Percentiles rank a stretch among this genome's conserved stretches.
Evolutionary conservation across 768 basidiomycete genomes (phyloP).

Genomic region (Postia placenta): DNA sequence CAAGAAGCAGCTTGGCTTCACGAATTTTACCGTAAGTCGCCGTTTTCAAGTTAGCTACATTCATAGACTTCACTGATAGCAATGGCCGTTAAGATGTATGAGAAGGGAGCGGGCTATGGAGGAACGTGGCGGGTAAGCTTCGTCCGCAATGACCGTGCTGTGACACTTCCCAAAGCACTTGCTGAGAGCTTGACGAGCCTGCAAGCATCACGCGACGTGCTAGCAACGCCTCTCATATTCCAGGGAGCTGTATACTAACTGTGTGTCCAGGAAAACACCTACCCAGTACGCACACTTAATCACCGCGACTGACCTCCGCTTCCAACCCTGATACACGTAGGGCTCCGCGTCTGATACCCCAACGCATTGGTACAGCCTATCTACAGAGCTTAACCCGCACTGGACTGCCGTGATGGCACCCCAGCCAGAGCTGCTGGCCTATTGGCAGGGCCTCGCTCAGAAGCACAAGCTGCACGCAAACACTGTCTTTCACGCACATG

Average conservation of each 20-base stretch:
- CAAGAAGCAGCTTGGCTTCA: slow-evolving; percentile 23
- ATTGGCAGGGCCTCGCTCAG: slow-evolving; percentile 18
- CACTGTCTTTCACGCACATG: slow-evolving; percentile 21
- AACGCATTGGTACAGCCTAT: slow-evolving; percentile 23
- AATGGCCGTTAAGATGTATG: slow-evolving; percentile 24
- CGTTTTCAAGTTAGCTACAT: not conserved
- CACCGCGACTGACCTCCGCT: not conserved
- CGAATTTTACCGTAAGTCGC: slow-evolving; percentile 25
- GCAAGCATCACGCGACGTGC: no score
- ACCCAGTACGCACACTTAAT: slow-evolving; percentile 14
- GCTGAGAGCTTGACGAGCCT: no score
- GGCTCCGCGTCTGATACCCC: slow-evolving; percentile 16
- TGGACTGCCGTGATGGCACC: slow-evolving; percentile 20
- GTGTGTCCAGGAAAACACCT: slow-evolving; percentile 18
- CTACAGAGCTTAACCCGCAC: slow-evolving; percentile 20
- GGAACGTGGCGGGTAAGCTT: slow-evolving; percentile 22
- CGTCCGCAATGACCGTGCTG: no score
- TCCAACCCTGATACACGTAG: not conserved
- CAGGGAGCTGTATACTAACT: not conserved
- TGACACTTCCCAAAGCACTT: no score
- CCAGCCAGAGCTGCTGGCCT: slow-evolving; percentile 25
- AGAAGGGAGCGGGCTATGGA: slow-evolving; percentile 21
- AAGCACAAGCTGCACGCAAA: slow-evolving; percentile 15
- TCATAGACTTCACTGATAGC: not conserved
- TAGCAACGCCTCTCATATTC: not conserved